Base-by-base conservation (phyloP, 2,329 filamentous ascomycete genomes). In the Dactylonectria macrodidyma region DNA sequence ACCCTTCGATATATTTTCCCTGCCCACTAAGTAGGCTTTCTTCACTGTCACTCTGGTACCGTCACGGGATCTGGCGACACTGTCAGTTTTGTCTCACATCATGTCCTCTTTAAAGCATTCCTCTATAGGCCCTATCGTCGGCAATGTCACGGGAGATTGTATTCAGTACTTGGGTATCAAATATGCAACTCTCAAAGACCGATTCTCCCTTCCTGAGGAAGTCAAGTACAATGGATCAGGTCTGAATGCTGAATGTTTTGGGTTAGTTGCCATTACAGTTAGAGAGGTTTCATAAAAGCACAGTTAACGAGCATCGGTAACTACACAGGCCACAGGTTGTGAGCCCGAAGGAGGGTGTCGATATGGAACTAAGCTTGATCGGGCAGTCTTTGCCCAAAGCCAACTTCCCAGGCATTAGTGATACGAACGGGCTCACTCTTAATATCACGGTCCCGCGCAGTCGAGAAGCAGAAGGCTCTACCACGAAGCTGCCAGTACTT, bases 81-180 rank as follows among this genome's bases (percentile, higher is more conserved):
- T 38, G 36, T 38, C 36, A 38, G 36, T 38, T 38, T 38, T 38
- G 9, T 38, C 36, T 38, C 12, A 38, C 36, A 38, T 14, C 36
- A 38, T 38, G 36, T 38, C 36, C 36, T 38, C 36, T 38, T 38
- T 38, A 38, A 38, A 38, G 36, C 36, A 38, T 38, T 38, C 36
- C 36, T 38, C 12, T 14, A 38, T 38, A 6, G 36, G 36, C 36
- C 36, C 36, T 14, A 38, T 38, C 36, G 36, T 63, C 16, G 60
- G 60, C 16, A 56, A 22, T 5, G 52, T 57, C 44, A 57, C 41
- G 5, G 60, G 51, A 9, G 33, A 30, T 8, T 44, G 38, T 10
- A 12, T 62, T 9, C 65, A 67, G 3, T 67, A 65, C 44, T 33
- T 65, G 3, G 65, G 65, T 8, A 38, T 69, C 19, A 67, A 67